phyloP scores from a whole-genome alignment of 2,329 filamentous ascomycete species.

The Fusarium sp. region DNA sequence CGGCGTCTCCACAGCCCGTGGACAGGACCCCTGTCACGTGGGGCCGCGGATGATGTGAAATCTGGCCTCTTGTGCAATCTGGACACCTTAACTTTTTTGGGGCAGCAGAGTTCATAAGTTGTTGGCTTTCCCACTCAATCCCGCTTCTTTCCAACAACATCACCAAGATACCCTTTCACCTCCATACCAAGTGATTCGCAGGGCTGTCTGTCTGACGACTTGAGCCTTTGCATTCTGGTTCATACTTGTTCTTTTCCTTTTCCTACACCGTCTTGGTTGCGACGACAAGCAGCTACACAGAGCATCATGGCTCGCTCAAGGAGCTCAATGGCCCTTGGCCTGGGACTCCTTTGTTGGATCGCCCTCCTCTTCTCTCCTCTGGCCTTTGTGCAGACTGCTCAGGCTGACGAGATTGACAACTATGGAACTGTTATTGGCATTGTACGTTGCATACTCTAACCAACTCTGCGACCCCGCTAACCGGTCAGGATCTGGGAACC shows the following conservation, averaged over 20 bases:
- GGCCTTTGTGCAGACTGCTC: slow-evolving; percentile 83
- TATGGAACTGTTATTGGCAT: slow-evolving; percentile 95
- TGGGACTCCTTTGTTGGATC: slow-evolving; percentile 93
- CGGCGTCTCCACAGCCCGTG: not conserved
- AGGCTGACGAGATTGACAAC: slow-evolving; percentile 78
- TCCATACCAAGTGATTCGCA: slow-evolving; percentile 45
- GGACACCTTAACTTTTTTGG: slow-evolving; percentile 59
- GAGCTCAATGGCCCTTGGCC: slow-evolving; percentile 79
- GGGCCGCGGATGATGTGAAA: slow-evolving; percentile 54
- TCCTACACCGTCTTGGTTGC: slow-evolving; percentile 36
- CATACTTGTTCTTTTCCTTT: slow-evolving; percentile 43
- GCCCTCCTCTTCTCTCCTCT: slow-evolving; percentile 89
- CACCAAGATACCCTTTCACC: slow-evolving; percentile 47
- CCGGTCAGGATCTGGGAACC: slow-evolving; percentile 79
- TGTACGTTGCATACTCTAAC: slow-evolving; percentile 59
- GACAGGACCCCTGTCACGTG: slow-evolving; percentile 49
- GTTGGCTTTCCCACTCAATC: slow-evolving; percentile 46
- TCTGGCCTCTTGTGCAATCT: slow-evolving; percentile 62
- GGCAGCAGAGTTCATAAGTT: slow-evolving; percentile 52
- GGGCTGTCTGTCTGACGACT: slow-evolving; percentile 48
- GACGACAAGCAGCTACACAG: slow-evolving; percentile 35
- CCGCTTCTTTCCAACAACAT: slow-evolving; percentile 45
- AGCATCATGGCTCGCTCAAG: slow-evolving; percentile 67
- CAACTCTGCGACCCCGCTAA: slow-evolving; percentile 25
- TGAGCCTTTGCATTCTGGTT: slow-evolving; percentile 37